A percentile compares a stretch with the other conserved stretches of the same genome.
Conservation (phyloP, 2,329 filamentous ascomycete genomes). For the Neofusicoccum kwambonambiense region DNA sequence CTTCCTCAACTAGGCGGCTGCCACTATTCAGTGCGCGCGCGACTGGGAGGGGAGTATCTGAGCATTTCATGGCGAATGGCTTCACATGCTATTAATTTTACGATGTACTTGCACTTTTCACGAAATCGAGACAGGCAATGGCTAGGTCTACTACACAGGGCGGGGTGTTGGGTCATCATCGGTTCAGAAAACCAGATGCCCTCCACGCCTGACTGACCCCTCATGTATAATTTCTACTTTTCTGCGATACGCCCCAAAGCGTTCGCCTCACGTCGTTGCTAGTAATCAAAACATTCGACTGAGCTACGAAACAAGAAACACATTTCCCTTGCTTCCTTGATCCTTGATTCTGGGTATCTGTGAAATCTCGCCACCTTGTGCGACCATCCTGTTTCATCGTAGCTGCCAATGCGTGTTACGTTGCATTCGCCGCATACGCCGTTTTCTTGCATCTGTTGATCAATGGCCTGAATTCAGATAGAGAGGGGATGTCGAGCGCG, state of each 20-base stretch:
- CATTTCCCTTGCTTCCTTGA: not conserved
- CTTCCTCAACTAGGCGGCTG: conserved; percentile 37
- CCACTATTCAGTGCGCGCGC: not conserved
- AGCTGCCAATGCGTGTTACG: not conserved
- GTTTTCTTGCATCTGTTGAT: not conserved
- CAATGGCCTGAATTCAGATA: no score
- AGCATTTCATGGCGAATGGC: conserved; percentile 17
- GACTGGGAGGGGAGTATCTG: not conserved
- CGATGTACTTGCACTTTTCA: conserved; percentile 1
- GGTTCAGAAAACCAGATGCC: not conserved
- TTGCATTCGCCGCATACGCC: not conserved
- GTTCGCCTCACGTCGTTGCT: not conserved
- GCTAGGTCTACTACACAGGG: not conserved
- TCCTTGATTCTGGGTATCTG: not conserved
- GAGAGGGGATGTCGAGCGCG: no score
- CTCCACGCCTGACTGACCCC: not conserved
- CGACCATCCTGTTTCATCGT: not conserved
- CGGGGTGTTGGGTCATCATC: not conserved
- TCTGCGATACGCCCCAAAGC: not conserved
- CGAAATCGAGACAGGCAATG: not conserved
- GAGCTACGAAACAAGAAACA: not conserved
- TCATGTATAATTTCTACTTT: conserved; percentile 8
- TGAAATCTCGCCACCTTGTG: not conserved
- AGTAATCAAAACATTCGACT: not conserved
- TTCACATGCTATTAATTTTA: conserved; percentile 6